Conservation (phyloP, 2,329 filamentous ascomycete species). For the Xylaria sp. region DNA sequence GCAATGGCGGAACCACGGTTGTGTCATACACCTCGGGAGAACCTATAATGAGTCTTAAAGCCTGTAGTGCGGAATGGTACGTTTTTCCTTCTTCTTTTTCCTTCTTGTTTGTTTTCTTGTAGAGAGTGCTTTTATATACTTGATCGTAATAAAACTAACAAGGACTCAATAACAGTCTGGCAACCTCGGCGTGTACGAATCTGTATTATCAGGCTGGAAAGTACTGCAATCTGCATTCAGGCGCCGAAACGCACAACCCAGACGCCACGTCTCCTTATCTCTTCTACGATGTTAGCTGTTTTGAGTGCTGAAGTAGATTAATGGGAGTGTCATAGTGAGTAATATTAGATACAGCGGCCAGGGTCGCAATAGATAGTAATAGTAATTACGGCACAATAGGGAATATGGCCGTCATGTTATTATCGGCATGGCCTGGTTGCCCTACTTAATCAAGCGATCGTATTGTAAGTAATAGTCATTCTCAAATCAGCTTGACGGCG, state of each 20-base stretch:
- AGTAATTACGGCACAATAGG: background rate
- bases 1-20: conserved; percentile 24
- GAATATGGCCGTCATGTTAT: background rate
- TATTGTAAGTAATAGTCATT: background rate
- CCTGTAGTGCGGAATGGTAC: conserved; percentile 23
- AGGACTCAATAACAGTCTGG: conserved; percentile 12
- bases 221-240: conserved; percentile 22
- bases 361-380: background rate
- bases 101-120: background rate
- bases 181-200: conserved; percentile 21
- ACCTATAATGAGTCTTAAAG: conserved; percentile 16
- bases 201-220: conserved; percentile 25
- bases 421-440: background rate
- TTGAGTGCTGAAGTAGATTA: conserved; percentile 19
- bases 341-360: background rate
- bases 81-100: background rate
- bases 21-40: conserved; percentile 23
- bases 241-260: conserved; percentile 22
- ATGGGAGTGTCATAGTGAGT: background rate
- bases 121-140: background rate
- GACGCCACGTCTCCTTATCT: conserved; percentile 13
- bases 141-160: background rate
- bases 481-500: background rate
- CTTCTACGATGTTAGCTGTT: conserved; percentile 24
- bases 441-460: background rate